These are phyloP conservation scores for Mucuna pruriens DNA, from an alignment of 306 rosid genomes.

Conservation along the genomic window DNA sequence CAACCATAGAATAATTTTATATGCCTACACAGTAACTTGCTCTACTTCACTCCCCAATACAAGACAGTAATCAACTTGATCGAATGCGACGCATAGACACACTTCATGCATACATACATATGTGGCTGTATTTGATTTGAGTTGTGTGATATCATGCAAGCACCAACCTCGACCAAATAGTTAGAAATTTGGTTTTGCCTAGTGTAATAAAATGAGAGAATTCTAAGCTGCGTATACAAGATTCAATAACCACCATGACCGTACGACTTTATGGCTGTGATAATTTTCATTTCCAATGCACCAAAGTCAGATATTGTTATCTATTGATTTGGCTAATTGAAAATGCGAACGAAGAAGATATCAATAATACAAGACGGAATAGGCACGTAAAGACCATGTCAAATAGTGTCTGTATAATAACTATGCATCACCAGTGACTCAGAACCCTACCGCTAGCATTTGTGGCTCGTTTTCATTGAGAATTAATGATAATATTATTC, in stretches of 20 bases:
- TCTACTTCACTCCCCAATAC: background rate
- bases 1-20: slow-evolving; percentile 21
- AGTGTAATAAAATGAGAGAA: background rate
- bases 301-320: slow-evolving; percentile 42
- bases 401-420: no score
- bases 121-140: slow-evolving; percentile 41
- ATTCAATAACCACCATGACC: background rate
- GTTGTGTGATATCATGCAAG: slow-evolving; percentile 19
- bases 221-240: background rate
- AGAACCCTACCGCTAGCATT: background rate
- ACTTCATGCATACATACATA: background rate
- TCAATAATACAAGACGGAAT: slow-evolving; percentile 18
- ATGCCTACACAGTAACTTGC: background rate
- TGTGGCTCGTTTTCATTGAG: background rate
- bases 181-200: slow-evolving; percentile 39
- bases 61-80: slow-evolving; percentile 34
- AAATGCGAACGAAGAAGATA: slow-evolving; percentile 36
- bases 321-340: slow-evolving; percentile 38
- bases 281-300: slow-evolving; percentile 21
- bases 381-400: background rate
- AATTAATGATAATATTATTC: background rate
- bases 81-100: slow-evolving; percentile 13
- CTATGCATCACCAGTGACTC: background rate
- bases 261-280: background rate
- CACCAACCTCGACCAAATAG: slow-evolving; percentile 39